Evolutionary conservation across 805 yeast species (phyloP), one percentile per base, ranked within the genome.

Genomic region (Wickerhamiella shivajii): DNA sequence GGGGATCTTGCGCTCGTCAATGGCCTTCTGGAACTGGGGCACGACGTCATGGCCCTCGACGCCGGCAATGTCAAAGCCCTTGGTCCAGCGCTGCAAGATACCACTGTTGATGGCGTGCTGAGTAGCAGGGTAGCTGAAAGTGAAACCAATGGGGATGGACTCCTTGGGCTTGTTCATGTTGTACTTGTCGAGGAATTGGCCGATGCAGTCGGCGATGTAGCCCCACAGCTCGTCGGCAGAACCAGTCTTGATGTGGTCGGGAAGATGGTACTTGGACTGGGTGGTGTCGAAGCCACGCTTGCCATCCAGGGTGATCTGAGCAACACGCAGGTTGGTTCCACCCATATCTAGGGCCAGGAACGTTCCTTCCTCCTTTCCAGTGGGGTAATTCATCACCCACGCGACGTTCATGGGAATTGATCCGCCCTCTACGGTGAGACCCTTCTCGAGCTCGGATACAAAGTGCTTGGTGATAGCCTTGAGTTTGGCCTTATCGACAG

Each of bases 321-420:
- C 94, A 31, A 84, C 93, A 56, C 98, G 74, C 57, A 87, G 67
- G 63, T 87, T 87, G 42, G 98, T 87, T 42, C 98, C 98, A 55
- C 98, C 98, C 61, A 87, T 69, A 57, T 87, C 98, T 40, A 90
- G 77, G 34, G 97, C 96, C 53, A 87, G 61, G 59, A 68, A 87
- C 45, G 81, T 75, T 44, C 98, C 98, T 26, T 67, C 68, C 58
- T 87, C 98, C 45, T 72, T 61, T 44, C 98, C 98, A 32, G 87
- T 76, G 44, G 97, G 96, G 64, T 65, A 77, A 51, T 78, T 92
- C 67, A 84, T 64, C 36, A 87, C 96, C 96, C 96, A 87, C 41
- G 92, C 80, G 30, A 93, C 93, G 53, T 77, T 84, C 97, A 87
- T 87, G 41, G 98, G 97, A 51, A 83, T 81, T 56, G 76, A 77